Conservation (phyloP, 768 basidiomycete genomes). For the Phylloporus arenicola region DNA sequence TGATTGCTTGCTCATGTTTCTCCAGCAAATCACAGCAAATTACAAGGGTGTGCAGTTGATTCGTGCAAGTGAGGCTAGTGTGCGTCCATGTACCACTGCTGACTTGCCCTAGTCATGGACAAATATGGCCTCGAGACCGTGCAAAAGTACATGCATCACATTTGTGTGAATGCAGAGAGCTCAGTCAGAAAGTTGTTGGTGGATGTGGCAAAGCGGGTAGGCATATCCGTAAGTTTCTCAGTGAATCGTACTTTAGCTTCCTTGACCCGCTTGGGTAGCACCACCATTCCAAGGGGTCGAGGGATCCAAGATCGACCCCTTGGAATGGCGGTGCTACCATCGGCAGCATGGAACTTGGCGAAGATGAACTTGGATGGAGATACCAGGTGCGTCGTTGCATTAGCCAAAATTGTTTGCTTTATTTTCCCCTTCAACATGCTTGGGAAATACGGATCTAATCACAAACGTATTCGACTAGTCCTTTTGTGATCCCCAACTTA, state of each 20-base stretch:
- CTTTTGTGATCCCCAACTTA: too few species aligned
- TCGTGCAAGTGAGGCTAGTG: constrained; percentile 55
- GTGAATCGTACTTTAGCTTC: too few species aligned
- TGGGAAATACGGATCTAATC: neutral
- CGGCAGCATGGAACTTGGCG: too few species aligned
- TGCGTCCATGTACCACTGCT: constrained; percentile 2
- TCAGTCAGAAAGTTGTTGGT: constrained; percentile 80
- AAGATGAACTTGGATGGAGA: constrained; percentile 81
- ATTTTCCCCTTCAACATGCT: neutral
- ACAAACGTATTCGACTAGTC: constrained; percentile 38
- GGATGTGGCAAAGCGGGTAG: constrained; percentile 65
- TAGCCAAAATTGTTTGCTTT: neutral
- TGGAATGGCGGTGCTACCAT: too few species aligned
- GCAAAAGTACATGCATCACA: constrained; percentile 91
- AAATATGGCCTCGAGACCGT: constrained; percentile 85
- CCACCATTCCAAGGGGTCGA: too few species aligned
- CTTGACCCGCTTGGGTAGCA: too few species aligned
- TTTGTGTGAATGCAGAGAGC: constrained; percentile 80
- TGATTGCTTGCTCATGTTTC: neutral
- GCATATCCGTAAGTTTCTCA: too few species aligned
- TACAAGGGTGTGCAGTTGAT: constrained; percentile 87
- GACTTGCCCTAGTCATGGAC: constrained; percentile 54
- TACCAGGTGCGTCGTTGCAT: constrained; percentile 58
- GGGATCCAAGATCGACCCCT: too few species aligned
- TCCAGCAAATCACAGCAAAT: constrained; percentile 89